phyloP scores from a whole-genome alignment of 2,329 filamentous ascomycete genomes.

The Pseudogymnoascus sp. region DNA sequence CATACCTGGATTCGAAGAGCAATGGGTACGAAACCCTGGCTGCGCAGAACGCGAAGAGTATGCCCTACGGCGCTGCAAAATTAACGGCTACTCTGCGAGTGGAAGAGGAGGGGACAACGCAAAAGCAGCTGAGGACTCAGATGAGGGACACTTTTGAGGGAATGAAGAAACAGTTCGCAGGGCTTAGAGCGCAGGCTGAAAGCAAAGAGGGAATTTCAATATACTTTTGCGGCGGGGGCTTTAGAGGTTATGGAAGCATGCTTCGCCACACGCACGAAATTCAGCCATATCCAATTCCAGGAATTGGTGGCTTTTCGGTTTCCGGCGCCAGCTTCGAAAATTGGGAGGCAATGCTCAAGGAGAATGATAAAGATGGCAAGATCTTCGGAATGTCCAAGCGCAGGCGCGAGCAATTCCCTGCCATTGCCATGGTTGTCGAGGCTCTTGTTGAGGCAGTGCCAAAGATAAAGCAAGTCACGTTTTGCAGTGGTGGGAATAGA shows the following conservation, averaged over 20 bases:
- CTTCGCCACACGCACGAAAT: slow-evolving; percentile 72
- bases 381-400: slow-evolving; percentile 76
- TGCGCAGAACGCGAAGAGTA: slow-evolving; percentile 48
- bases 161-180: slow-evolving; percentile 43
- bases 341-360: slow-evolving; percentile 43
- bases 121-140: slow-evolving; percentile 41
- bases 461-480: slow-evolving; percentile 65
- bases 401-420: slow-evolving; percentile 73
- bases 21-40: slow-evolving; percentile 45
- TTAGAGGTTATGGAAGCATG: slow-evolving; percentile 84
- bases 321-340: slow-evolving; percentile 53
- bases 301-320: slow-evolving; percentile 73
- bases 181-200: slow-evolving; percentile 41
- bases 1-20: slow-evolving; percentile 48
- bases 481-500: slow-evolving; percentile 81
- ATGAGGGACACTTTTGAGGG: slow-evolving; percentile 55
- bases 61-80: slow-evolving; percentile 56
- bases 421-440: slow-evolving; percentile 74
- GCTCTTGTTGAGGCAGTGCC: slow-evolving; percentile 65
- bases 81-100: slow-evolving; percentile 42
- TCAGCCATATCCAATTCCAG: slow-evolving; percentile 74
- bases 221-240: slow-evolving; percentile 85
- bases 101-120: slow-evolving; percentile 36
- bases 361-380: slow-evolving; percentile 47
- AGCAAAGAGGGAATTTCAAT: slow-evolving; percentile 52